These are phyloP conservation scores for Aspergillus alliaceus DNA, from an alignment of 2,329 filamentous ascomycete species.

Conservation along the genomic window DNA sequence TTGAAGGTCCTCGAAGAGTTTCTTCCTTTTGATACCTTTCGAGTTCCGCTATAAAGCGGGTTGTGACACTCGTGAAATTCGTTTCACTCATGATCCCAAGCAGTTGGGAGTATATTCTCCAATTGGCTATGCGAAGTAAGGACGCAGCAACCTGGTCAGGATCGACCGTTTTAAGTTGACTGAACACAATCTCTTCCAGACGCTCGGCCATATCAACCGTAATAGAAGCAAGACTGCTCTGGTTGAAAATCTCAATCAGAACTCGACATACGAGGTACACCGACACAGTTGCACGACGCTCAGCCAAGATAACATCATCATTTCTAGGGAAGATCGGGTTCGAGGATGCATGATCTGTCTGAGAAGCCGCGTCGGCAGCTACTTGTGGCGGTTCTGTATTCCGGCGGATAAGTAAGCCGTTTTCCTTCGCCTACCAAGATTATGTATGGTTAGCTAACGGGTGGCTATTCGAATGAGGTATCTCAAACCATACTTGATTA, in stretches of 20 bases:
- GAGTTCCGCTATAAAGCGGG: conserved; percentile 78
- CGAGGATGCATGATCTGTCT: conserved; percentile 25
- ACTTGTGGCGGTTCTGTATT: conserved; percentile 71
- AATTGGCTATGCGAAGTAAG: conserved; percentile 85
- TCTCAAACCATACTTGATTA: conserved; percentile 28
- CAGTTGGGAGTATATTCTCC: conserved; percentile 89
- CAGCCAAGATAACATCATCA: conserved; percentile 74
- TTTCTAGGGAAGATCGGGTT: conserved; percentile 52
- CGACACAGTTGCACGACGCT: conserved; percentile 88
- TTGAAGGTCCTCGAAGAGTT: conserved; percentile 42
- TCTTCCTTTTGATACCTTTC: conserved; percentile 76
- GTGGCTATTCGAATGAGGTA: not conserved
- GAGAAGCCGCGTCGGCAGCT: conserved; percentile 31
- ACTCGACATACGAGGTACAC: conserved; percentile 96
- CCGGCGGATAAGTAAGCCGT: conserved; percentile 59
- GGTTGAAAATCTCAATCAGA: conserved; percentile 87
- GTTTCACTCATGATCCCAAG: conserved; percentile 95
- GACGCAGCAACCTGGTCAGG: conserved; percentile 71
- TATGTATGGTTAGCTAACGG: conserved; percentile 3
- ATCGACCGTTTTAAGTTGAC: conserved; percentile 87
- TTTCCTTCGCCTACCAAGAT: conserved; percentile 32
- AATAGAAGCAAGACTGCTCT: conserved; percentile 79
- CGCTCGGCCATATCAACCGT: conserved; percentile 91
- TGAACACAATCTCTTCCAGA: conserved; percentile 92
- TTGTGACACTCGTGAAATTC: conserved; percentile 81